Base-by-base conservation (phyloP, 345 rosid species). In the Aquilaria sinensis region DNA sequence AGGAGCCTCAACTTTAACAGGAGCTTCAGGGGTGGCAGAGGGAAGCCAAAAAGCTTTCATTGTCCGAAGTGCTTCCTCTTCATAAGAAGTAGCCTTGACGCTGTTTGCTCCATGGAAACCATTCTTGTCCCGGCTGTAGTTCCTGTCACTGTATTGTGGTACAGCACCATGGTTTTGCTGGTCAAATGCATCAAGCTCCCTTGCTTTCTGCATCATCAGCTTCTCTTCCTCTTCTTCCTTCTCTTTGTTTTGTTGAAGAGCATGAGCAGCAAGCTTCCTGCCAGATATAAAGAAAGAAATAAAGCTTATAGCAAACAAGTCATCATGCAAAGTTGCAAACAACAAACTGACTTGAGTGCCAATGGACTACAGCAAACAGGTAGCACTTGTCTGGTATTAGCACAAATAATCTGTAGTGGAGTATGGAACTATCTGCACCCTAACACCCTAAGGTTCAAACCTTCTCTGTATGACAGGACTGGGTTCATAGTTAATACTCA, bases 31-130 rank as follows among this genome's bases (percentile, higher is more conserved):
- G 15, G 99, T 94, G 46, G 99, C 99, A 37, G 99, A 94, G n/a
- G 97, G 97, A 49, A 94, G 88, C 96, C 96, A 94, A 78, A 90
- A 94, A 5, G 97, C 97, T 77, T 94, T 94, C 99, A 94, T 94
- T 2, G 96, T 94, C 53, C 85, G 84, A 53, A 94, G 95, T 10
- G 99, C 99, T 74, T 94, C 97, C 70, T 84, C 97, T 78, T 94
- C 96, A 63, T 73, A 90, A 10, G 93, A 86, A 58, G 99, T 90
- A 48, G 70, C 83, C 69, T 90, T 94, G 74, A 94, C 99, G 67
- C 97, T 88, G 66, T 94, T 88, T 31, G 99, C 99, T 31, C 97
- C 97, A 37, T 94, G 97, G 72, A 90, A 94, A 53, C 92, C 93
- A 66, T 69, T 85, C 76, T 87, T 94, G 77, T 86, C 99, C 51